Evolutionary conservation across 495 filamentous ascomycete species (phyloP), one percentile per base, ranked within the genome.

Genomic region (Pseudomonodictys pantanalensis): DNA sequence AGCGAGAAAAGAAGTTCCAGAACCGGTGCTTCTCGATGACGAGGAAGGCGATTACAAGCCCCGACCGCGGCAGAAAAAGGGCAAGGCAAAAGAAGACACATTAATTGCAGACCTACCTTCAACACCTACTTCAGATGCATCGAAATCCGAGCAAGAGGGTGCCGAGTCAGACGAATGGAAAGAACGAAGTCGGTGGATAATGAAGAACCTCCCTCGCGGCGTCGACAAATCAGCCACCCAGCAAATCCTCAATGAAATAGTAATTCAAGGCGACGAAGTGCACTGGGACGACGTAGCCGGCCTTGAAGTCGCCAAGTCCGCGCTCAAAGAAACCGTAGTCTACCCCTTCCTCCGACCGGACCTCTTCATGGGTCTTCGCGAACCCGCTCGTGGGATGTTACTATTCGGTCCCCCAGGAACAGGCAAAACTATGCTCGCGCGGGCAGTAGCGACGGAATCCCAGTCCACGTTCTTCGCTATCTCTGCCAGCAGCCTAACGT

Each of bases 401-500:
- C 82, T 99, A 3, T 99, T 99, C 68, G 93, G 93, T 1, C 93
- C 93, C 11, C 93, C 93, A 0, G 93, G 93, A 9, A 99, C 93
- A 0, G 93, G 93, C 39, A 97, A 99, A 73, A 99, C 93, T 1
- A 99, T 99, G 93, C 80, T 99, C 7, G 93, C 93, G 1, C 80
- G 93, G 50, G 92, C 92, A 20, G 93, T 97, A 3, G 93, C 93
- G 1, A 97, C 95, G 0, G 95, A 97, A 71, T 93, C 89, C 25
- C 85, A 86, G 68, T 95, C 90, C 4, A 97, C 95, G 0, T 99
- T 99, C 75, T 99, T 99, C 74, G 92, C 91, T 28, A 95, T 99
- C 33, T 95, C 90, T 1, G 89, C 93, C 9, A 95, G 90, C 62
- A 95, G 88, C 58, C 77, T 99, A 41, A 97, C 93, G 3, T 92